Percentiles rank a stretch among this genome's conserved stretches.
Conservation (phyloP, 2,329 filamentous ascomycete genomes). For the Zarea fungicola region DNA sequence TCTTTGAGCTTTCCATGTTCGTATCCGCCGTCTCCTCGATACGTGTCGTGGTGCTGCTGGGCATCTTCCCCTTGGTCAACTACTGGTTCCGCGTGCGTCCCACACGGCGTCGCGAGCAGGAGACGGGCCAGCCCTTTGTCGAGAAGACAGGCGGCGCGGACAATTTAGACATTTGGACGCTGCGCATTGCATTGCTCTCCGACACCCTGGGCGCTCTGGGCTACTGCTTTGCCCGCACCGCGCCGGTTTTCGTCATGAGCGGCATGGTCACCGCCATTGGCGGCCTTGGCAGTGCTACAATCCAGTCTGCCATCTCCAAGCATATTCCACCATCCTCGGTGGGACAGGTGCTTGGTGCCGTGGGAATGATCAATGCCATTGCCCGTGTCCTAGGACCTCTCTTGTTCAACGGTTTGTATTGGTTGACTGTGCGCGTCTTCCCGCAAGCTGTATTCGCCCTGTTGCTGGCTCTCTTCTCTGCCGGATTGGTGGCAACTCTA, state of each 20-base stretch:
- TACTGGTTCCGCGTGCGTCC: constrained; percentile 62
- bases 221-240: constrained; percentile 61
- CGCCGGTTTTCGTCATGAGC: constrained; percentile 61
- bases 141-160: constrained; percentile 67
- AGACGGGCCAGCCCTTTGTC: constrained; percentile 28
- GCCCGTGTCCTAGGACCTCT: constrained; percentile 74
- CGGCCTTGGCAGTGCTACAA: constrained; percentile 77
- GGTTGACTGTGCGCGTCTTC: constrained; percentile 69
- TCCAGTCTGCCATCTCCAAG: constrained; percentile 82
- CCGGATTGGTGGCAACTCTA: constrained; percentile 62
- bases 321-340: constrained; percentile 79
- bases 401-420: constrained; percentile 82
- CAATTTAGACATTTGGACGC: constrained; percentile 67
- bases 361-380: constrained; percentile 78
- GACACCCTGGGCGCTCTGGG: constrained; percentile 73
- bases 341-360: constrained; percentile 83
- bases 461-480: constrained; percentile 59
- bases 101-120: constrained; percentile 35
- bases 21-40: constrained; percentile 73
- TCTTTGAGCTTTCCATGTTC: constrained; percentile 73
- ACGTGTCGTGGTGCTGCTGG: constrained; percentile 70
- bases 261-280: constrained; percentile 73
- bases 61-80: constrained; percentile 70
- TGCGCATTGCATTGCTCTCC: constrained; percentile 69
- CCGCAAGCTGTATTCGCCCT: constrained; percentile 81